Conservation (phyloP, 73 alveolate genomes). For the Paramecium sexaurelia region DNA sequence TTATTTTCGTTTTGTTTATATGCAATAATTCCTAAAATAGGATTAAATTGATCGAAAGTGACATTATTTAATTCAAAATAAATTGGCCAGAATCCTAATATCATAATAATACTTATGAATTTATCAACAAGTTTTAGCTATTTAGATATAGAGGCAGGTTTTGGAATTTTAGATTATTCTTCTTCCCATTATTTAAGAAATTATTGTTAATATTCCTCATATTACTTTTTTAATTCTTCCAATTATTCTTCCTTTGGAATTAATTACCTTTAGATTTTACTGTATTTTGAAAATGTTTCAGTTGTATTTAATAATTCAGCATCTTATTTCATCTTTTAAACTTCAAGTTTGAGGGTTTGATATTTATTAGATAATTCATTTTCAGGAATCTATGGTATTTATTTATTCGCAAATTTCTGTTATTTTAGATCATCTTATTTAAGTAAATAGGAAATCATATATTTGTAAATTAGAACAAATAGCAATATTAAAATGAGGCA, state of each 20-base stretch:
- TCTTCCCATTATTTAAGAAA: neutral
- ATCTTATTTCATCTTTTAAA: neutral
- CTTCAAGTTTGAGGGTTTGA: neutral
- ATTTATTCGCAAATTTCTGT: neutral
- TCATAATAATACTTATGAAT: neutral
- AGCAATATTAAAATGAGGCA: neutral
- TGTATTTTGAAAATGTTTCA: slow-evolving; percentile 24
- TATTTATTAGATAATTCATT: neutral
- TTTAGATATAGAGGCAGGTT: neutral
- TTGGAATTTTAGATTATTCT: neutral
- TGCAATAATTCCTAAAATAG: neutral
- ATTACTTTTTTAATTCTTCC: neutral
- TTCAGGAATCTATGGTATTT: neutral
- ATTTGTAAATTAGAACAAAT: neutral
- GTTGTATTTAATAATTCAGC: neutral
- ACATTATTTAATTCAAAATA: neutral
- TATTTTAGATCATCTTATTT: neutral
- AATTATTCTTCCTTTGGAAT: neutral
- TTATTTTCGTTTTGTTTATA: neutral
- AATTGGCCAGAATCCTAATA: slow-evolving; percentile 1
- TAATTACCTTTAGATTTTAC: neutral
- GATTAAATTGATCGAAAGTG: neutral
- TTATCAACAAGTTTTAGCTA: neutral
- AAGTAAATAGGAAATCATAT: neutral
- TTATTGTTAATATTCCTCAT: neutral